Base-by-base conservation (phyloP, 352 stramenopile genomes). In the Globisporangium ultimum region DNA sequence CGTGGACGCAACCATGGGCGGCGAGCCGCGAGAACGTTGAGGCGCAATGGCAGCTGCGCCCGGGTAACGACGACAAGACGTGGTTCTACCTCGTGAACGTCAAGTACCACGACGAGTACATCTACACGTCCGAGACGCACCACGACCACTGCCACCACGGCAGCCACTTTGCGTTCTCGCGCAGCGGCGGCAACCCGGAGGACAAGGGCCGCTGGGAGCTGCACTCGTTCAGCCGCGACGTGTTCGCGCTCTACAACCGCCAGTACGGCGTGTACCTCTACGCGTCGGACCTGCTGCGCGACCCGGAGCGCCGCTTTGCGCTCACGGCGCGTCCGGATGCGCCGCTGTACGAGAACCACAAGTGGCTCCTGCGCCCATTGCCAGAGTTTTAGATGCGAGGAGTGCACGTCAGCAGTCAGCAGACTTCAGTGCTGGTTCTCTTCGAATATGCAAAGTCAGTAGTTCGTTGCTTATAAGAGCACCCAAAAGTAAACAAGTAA, bases 31-130 rank as follows among this genome's bases (percentile, higher is more conserved):
- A 41, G 17, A 36, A 54, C 4, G 13, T 54, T 14, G 48, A 54
- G n/a, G 24, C 53, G 10, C 18, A 50, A 18, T 58, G 53, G 53
- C 42, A 20, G 21, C 40, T 58, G 14, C 9, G 48, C 2, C 53
- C 53, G 6, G 40, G 40, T 12, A 51, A 58, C 24, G 42, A 38
- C 41, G 53, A 58, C 20, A 58, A 58, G 42, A 34, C 53, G 13
- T 49, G 40, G 53, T 58, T 58, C 41, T 48, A 58, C 41, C 40
- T 58, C 24, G 22, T 58, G 13, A 58, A 58, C 53, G 53, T 40
- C 7, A 51, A n/a, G 41, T 34, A 58, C 53, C 15, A 18, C 20
- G 48, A 42, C 15, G 53, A 58, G 41, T 50, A 58, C 41, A 21
- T 58, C 8, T 58, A 48, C 12, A 40, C 24, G 3, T 42, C 53